Base-by-base conservation (phyloP, 768 basidiomycete species). In the Serendipita sp. region DNA sequence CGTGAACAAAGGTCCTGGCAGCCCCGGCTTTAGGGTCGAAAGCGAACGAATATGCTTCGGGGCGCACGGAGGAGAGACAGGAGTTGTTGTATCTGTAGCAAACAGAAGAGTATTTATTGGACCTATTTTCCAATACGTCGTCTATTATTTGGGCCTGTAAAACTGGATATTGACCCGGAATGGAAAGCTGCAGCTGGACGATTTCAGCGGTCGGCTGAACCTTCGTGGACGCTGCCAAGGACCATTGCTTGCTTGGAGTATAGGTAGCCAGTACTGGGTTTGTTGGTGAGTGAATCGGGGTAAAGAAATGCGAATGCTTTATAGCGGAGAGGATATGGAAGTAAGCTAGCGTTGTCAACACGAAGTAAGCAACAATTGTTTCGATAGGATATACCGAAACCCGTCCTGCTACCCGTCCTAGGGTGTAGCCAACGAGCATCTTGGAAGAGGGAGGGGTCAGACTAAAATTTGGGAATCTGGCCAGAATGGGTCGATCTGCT, bases 281-380 rank as follows among this genome's bases (percentile, higher is more conserved):
- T 48, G 64, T 47, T 0, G 80, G 78, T 3, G 79, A 67, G n/a
- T 60, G 56, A 15, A 78, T 71, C 0, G 86, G 78, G 0, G 83
- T 83, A 64, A 92, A 81, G 74, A 92, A 86, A 28, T 88, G 80
- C 0, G 88, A 91, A 70, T 92, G 85, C 70, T 94, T 93, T 71
- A 98, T 88, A 63, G 89, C 88, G 65, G 83, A 83, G 66, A 99
- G 82, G 69, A 96, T 80, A 71, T 95, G 92, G 74, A 98, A 96
- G 75, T 98, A 98, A 54, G 91, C 88, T 63, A 98, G 81, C 0
- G 96, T 98, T 23, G 89, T 88, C 66, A 94, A 73, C 70, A 93
- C 83, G 73, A 85, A 90, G 78, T 91, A 88, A 73, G 85, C 83
- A 65, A 96, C 92, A 68, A 96, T 91, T 5, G 88, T 88, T 71